phyloP scores from a whole-genome alignment of 495 filamentous ascomycete species.

The Penicillium lagena region DNA sequence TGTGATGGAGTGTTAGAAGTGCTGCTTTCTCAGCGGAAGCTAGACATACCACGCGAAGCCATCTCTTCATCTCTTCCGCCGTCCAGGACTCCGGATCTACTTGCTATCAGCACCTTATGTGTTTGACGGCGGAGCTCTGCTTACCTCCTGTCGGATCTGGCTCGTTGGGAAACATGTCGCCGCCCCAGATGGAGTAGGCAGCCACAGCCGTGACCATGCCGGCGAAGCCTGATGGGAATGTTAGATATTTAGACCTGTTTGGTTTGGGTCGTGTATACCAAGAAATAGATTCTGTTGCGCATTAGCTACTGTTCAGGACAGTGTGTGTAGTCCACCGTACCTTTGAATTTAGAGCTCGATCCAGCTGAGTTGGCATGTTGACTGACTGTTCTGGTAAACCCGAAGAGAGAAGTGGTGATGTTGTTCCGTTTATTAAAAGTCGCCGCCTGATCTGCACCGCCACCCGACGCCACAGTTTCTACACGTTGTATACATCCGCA shows the following conservation, averaged over 20 bases:
- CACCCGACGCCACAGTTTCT: too few species aligned
- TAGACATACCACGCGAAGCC: constrained; percentile 65
- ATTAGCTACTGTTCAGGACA: constrained; percentile 6
- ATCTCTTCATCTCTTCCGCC: constrained; percentile 61
- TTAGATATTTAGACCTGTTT: constrained; percentile 7
- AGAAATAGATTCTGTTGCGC: constrained; percentile 46
- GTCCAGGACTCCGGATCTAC: constrained; percentile 67
- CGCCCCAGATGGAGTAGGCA: constrained; percentile 77
- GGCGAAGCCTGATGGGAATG: constrained; percentile 48
- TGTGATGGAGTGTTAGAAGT: constrained; percentile 24
- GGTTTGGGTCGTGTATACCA: constrained; percentile 32
- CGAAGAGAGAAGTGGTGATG: too few species aligned
- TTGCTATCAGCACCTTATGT: constrained; percentile 4
- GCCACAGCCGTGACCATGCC: constrained; percentile 80
- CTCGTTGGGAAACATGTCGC: constrained; percentile 67
- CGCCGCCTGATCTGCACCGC: too few species aligned
- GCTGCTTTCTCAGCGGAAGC: background rate
- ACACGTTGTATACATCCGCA: too few species aligned
- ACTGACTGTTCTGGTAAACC: background rate
- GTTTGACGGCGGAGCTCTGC: constrained; percentile 2
- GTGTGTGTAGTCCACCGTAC: constrained; percentile 34
- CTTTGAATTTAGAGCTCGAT: constrained; percentile 73
- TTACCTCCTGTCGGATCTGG: constrained; percentile 70
- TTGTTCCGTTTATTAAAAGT: too few species aligned
- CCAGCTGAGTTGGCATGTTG: constrained; percentile 64